Evolutionary conservation across 352 stramenopile genomes (phyloP), one percentile per base, ranked within the genome.

Genomic region (Phytophthora nicotianae): DNA sequence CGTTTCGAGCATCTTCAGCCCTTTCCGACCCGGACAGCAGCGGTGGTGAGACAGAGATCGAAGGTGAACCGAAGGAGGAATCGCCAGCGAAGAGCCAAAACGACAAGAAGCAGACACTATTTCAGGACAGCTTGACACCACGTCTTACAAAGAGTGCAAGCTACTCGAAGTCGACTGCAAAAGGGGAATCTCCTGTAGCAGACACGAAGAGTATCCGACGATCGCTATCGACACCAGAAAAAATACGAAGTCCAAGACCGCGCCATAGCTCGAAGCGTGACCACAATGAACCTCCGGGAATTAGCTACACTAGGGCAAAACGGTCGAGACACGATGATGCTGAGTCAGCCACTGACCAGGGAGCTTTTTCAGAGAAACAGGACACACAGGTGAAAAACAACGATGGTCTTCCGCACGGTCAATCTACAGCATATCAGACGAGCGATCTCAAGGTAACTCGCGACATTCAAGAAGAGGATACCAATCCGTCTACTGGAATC

Each of bases 1-100:
- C 71, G 8, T 74, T 78, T 51, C 75, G 72, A 24, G 23, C 63
- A 20, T 74, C 77, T 4, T 61, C 71, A 23, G 55, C 68, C 16
- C 43, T 75, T 19, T 78, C 68, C 6, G 64, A 74, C 8, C 69
- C 66, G 23, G 81, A 83, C 0, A 85, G 75, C 51, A 89, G 75
- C 58, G 77, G 76, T n/a, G 70, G 68, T 0, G 79, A 89, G 51
- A 91, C 79, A 3, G 81, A 91, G 33, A 79, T 88, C 13, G 81
- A 91, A 52, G 62, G 68, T 32, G 79, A 91, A 58, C 75, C 70
- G 17, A 77, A 76, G n/a, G 65, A 74, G 29, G 59, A 77, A 42
- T 61, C 52, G 4, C 53, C 48, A n/a, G 20, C 33, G 3, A 74
- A 66, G 14, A 41, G 35, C 19, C 33, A 50, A 29, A 23, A 32